These are phyloP conservation scores for Schizopora paradoxa DNA, from an alignment of 1,284 basidiomycete species.

Conservation along the genomic window DNA sequence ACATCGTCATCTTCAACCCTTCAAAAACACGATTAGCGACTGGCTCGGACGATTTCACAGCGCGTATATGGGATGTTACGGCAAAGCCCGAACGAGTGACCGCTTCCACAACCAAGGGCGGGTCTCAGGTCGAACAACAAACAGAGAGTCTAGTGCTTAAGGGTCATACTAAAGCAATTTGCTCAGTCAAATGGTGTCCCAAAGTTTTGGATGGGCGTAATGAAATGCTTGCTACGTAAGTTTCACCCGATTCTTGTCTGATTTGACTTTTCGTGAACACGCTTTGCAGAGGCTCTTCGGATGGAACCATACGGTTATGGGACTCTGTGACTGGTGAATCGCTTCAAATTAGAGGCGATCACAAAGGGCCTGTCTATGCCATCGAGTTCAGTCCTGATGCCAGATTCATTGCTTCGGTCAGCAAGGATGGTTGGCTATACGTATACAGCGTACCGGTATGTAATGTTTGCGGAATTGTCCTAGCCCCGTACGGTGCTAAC, in stretches of 20 bases:
- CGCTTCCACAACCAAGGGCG: conserved; percentile 37
- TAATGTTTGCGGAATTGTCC: background rate
- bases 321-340: conserved; percentile 71
- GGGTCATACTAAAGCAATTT: conserved; percentile 66
- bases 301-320: conserved; percentile 71
- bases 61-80: conserved; percentile 67
- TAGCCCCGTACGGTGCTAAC: background rate
- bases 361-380: conserved; percentile 62
- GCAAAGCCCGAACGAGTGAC: conserved; percentile 30
- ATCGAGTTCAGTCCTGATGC: conserved; percentile 65
- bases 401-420: conserved; percentile 30
- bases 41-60: conserved; percentile 74
- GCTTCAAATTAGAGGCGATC: conserved; percentile 59
- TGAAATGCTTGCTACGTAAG: conserved; percentile 68
- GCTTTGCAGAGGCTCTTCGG: conserved; percentile 61
- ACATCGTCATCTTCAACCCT: conserved; percentile 68
- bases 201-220: conserved; percentile 37
- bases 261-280: background rate
- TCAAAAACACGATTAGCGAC: conserved; percentile 65
- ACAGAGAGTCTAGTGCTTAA: conserved; percentile 40
- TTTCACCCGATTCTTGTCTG: conserved; percentile 17
- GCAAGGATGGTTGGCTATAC: conserved; percentile 31
- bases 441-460: conserved; percentile 32
- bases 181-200: conserved; percentile 70
- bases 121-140: conserved; percentile 22